A percentile compares a stretch with the other conserved stretches of the same genome.
These are phyloP conservation scores for Stagonosporopsis cucurbitacearum DNA, from an alignment of 2,329 filamentous ascomycete species.

Conservation along the genomic window DNA sequence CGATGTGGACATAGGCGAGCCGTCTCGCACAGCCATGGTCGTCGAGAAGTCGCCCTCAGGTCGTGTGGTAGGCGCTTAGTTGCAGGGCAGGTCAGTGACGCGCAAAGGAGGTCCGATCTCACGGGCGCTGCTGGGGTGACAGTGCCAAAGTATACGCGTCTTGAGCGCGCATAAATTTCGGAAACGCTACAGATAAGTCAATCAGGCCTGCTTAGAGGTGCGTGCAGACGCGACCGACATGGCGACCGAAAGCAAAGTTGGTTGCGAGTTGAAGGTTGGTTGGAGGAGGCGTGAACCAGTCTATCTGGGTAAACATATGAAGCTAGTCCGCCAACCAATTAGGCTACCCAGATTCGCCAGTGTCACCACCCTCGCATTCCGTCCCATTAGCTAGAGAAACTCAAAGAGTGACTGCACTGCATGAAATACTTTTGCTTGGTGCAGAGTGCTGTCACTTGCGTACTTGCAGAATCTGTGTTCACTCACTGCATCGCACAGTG, in stretches of 20 bases:
- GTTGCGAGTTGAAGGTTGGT: constrained; percentile 32
- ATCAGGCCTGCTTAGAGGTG: constrained; percentile 29
- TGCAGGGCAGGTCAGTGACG: constrained; percentile 41
- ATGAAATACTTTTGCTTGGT: neutral
- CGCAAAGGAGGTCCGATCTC: constrained; percentile 39
- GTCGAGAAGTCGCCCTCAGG: constrained; percentile 18
- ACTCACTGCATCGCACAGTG: neutral
- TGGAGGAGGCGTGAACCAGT: constrained; percentile 35
- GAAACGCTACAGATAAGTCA: constrained; percentile 22
- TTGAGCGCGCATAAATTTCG: constrained; percentile 21
- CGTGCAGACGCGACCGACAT: constrained; percentile 35
- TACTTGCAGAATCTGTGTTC: neutral
- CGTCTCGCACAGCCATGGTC: constrained; percentile 42
- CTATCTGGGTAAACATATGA: constrained; percentile 42
- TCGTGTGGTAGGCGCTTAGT: constrained; percentile 31
- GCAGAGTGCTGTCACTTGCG: neutral
- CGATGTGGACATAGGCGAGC: constrained; percentile 50
- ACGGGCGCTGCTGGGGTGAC: constrained; percentile 37
- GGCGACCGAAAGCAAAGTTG: constrained; percentile 22
- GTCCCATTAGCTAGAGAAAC: constrained; percentile 6
- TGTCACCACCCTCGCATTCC: constrained; percentile 43
- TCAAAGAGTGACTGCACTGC: neutral
- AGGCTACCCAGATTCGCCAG: constrained; percentile 42
- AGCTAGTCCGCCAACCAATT: constrained; percentile 47
- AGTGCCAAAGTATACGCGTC: constrained; percentile 45